Conservation (phyloP, 164 flowering plant species). For the Magnolia officinalis region DNA sequence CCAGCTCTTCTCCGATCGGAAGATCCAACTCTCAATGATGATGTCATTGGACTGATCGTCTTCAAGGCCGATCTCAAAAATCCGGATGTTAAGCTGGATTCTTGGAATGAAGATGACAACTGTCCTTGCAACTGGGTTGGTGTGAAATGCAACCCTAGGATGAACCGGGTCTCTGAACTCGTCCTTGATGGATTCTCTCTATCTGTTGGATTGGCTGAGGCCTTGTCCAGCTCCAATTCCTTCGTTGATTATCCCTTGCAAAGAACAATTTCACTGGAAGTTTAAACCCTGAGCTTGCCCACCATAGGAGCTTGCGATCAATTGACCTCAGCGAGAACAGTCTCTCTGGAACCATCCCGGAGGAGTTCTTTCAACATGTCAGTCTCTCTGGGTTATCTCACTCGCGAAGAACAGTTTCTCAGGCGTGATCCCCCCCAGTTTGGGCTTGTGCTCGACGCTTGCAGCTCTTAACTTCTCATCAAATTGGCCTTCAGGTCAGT, state of each 20-base stretch:
- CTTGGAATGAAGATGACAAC: constrained; percentile 85
- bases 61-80: constrained; percentile 80
- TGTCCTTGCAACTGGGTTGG: constrained; percentile 77
- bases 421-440: constrained; percentile 59
- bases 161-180: constrained; percentile 68
- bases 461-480: constrained; percentile 58
- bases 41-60: constrained; percentile 80
- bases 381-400: constrained; percentile 52
- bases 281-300: constrained; percentile 50
- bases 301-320: constrained; percentile 37
- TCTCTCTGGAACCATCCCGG: constrained; percentile 69
- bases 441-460: constrained; percentile 60
- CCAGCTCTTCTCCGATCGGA: constrained; percentile 28
- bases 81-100: constrained; percentile 50
- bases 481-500: constrained; percentile 63
- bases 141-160: constrained; percentile 64
- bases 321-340: constrained; percentile 69
- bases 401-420: constrained; percentile 67
- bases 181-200: constrained; percentile 70
- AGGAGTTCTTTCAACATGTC: constrained; percentile 73
- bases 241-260: constrained; percentile 55
- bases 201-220: constrained; percentile 70
- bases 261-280: constrained; percentile 72
- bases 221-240: constrained; percentile 53
- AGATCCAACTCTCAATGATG: constrained; percentile 66